Evolutionary conservation across 805 yeast species (phyloP).

Genomic region (Debaryomyces tyrocola): DNA sequence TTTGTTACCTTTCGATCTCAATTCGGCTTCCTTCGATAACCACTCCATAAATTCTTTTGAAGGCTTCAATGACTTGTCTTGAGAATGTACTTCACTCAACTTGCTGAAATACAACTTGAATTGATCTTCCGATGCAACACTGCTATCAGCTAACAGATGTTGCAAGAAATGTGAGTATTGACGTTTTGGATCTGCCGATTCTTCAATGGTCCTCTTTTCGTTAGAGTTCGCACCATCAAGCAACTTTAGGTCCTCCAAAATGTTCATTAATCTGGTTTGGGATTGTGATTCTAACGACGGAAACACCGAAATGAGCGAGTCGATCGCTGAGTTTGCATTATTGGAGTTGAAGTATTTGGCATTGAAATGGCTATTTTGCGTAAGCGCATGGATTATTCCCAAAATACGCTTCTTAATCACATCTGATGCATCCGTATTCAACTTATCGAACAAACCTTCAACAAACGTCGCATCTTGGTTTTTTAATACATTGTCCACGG

Average conservation of each 20-base stretch:
- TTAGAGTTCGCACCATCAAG: constrained; percentile 8
- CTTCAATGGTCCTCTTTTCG: constrained; percentile 18
- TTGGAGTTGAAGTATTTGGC: constrained; percentile 21
- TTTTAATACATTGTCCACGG: constrained; percentile 39
- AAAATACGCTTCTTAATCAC: constrained; percentile 47
- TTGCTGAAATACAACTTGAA: constrained; percentile 40
- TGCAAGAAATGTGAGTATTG: constrained; percentile 40
- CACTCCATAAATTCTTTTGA: constrained; percentile 57
- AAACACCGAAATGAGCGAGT: constrained; percentile 22
- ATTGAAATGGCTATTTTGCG: constrained; percentile 36
- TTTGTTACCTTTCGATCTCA: constrained; percentile 16
- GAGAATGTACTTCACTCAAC: constrained; percentile 33
- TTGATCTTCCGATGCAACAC: constrained; percentile 31
- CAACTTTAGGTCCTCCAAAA: constrained; percentile 45
- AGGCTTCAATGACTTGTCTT: constrained; percentile 23
- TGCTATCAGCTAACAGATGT: constrained; percentile 22
- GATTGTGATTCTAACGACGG: constrained; percentile 28
- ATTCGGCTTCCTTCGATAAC: constrained; percentile 49
- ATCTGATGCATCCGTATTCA: constrained; percentile 19
- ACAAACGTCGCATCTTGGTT: constrained; percentile 18
- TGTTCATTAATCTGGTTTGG: constrained; percentile 42
- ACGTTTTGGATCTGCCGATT: constrained; percentile 20
- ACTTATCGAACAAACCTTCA: constrained; percentile 18
- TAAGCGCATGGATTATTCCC: constrained; percentile 51
- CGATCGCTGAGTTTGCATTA: constrained; percentile 3